Evolutionary conservation across 2,329 filamentous ascomycete genomes (phyloP).

Genomic region (Colletotrichum sidae): DNA sequence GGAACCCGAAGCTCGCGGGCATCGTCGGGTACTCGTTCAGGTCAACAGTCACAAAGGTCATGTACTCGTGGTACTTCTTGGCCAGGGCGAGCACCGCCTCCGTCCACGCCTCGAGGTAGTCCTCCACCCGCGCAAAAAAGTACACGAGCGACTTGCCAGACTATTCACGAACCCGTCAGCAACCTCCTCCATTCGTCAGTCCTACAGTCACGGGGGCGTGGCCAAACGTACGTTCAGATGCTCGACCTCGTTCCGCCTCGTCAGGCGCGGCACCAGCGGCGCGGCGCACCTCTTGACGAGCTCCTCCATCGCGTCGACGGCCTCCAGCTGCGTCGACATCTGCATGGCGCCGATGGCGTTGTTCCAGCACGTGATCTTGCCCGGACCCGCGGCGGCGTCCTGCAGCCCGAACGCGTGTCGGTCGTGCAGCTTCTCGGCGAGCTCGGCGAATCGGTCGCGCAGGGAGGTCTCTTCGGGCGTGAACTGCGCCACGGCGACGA

Average conservation of each 20-base stretch:
- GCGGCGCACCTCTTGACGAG: slow-evolving; percentile 52
- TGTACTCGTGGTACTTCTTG: slow-evolving; percentile 59
- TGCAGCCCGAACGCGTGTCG: slow-evolving; percentile 55
- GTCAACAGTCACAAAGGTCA: slow-evolving; percentile 61
- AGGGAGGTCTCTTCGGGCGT: slow-evolving; percentile 44
- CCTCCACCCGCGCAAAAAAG: slow-evolving; percentile 42
- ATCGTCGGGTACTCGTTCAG: slow-evolving; percentile 58
- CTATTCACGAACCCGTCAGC: slow-evolving; percentile 39
- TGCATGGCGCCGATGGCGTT: slow-evolving; percentile 51
- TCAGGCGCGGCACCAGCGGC: slow-evolving; percentile 57
- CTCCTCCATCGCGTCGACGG: slow-evolving; percentile 47
- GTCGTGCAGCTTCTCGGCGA: slow-evolving; percentile 53
- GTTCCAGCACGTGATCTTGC: slow-evolving; percentile 53
- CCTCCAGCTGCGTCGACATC: slow-evolving; percentile 46
- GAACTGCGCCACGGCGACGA: slow-evolving; percentile 55
- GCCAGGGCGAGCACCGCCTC: slow-evolving; percentile 50
- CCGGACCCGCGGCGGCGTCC: slow-evolving; percentile 28
- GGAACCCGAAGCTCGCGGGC: slow-evolving; percentile 52
- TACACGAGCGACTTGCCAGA: slow-evolving; percentile 53
- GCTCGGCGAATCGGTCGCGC: slow-evolving; percentile 43
- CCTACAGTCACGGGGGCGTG: neutral
- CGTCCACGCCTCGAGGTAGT: slow-evolving; percentile 50
- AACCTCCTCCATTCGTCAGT: too few species aligned
- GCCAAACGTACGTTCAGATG: slow-evolving; percentile 30
- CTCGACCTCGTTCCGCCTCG: slow-evolving; percentile 56